phyloP scores from a whole-genome alignment of 108 stramenopile genomes.

The Cyclotella baltica region DNA sequence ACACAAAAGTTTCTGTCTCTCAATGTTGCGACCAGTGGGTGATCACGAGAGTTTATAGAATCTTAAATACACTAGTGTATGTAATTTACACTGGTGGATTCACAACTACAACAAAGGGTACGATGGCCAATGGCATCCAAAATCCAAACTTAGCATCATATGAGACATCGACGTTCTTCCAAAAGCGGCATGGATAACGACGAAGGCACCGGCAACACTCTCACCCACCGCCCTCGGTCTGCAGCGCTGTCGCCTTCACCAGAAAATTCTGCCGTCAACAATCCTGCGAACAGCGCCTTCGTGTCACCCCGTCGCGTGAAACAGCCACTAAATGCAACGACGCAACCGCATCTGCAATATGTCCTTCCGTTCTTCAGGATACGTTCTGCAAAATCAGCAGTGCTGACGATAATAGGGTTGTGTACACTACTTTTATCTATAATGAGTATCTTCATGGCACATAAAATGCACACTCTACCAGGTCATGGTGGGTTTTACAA shows the following conservation, averaged over 20 bases:
- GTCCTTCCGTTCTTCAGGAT: conserved; percentile 51
- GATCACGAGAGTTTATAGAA: too few species aligned
- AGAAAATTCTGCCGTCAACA: too few species aligned
- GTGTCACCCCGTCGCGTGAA: background rate
- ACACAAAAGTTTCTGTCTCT: conserved; percentile 64
- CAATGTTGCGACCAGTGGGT: too few species aligned
- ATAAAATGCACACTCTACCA: conserved; percentile 26
- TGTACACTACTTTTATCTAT: conserved; percentile 36
- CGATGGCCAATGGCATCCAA: too few species aligned
- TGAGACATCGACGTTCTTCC: conserved; percentile 16
- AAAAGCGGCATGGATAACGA: background rate
- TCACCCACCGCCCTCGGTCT: conserved; percentile 4
- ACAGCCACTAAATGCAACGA: background rate
- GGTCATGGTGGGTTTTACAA: conserved; percentile 1
- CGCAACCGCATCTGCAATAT: conserved; percentile 12
- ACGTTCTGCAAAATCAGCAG: conserved; percentile 23
- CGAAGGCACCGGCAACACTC: background rate
- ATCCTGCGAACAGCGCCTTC: background rate
- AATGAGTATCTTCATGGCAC: conserved; percentile 33
- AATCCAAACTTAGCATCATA: background rate
- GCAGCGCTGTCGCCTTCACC: background rate
- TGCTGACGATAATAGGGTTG: conserved; percentile 22
- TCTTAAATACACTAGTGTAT: too few species aligned
- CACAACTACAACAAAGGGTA: too few species aligned
- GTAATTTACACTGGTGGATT: too few species aligned